Base-by-base conservation (phyloP, 352 stramenopile species). In the Phytopythium kandeliae region DNA sequence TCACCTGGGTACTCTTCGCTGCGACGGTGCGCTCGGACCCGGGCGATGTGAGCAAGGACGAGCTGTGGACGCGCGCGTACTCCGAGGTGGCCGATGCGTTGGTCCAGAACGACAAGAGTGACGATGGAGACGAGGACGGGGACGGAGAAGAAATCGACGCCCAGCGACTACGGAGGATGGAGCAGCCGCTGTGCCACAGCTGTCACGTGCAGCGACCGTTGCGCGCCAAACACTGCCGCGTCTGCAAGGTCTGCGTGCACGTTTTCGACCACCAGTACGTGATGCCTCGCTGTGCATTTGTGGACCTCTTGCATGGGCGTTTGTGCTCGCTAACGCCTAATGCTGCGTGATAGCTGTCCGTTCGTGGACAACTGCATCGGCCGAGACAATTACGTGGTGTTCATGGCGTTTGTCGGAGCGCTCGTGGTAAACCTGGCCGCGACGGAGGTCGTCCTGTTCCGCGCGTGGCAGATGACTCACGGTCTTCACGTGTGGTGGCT, bases 321-420 rank as follows among this genome's bases (percentile, higher is more conserved):
- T 31, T 19, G 34, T 43, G 35, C 16, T 48, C 11, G 25, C 35
- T 34, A 42, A 37, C n/a, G 4, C 41, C 48, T 43, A 40, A 4
- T 63, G 10, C 22, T 19, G 17, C 48, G 17, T 38, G 47, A 38
- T 63, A 87, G 82, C 68, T 98, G 96, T 51, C 96, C 96, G 17
- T 99, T 97, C 74, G 86, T 99, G 11, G 98, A 99, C 76, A 99
- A 99, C 70, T 99, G 96, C 57, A 89, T 99, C 3, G 97, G 96
- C 24, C 92, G 97, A 42, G 83, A 91, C 60, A 99, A 99, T 71
- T 97, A 99, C 70, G 97, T 98, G 54, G 63, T 62, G 37, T 95
- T 95, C 41, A 57, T 92, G 36, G 59, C 69, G 7, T 95, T 90
- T 46, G 62, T 88, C 5, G 57, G 34, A 21, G 58, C 65, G 36